Base-by-base conservation (phyloP, 805 yeast species). In the Candida nemodendra region DNA sequence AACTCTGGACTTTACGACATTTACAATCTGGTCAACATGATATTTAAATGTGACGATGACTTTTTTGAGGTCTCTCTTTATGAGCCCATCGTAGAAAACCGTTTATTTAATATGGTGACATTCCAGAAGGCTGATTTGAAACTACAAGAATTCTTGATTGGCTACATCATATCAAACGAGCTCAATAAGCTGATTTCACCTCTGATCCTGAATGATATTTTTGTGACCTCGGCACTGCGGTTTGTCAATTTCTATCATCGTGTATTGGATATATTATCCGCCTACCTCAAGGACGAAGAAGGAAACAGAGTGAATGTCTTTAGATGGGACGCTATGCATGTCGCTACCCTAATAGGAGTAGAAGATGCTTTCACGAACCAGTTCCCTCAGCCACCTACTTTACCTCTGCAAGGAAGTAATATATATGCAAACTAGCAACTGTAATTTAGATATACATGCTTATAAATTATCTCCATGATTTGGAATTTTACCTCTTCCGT, bases 401-500 rank as follows among this genome's bases (percentile, higher is more conserved):
- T n/a, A n/a, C n/a, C n/a, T n/a, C n/a, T n/a, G n/a, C n/a, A n/a
- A n/a, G n/a, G n/a, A n/a, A n/a, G n/a, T n/a, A n/a, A n/a, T n/a
- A n/a, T n/a, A n/a, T n/a, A n/a, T n/a, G n/a, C n/a, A n/a, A n/a
- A n/a, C n/a, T n/a, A n/a, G n/a, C n/a, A n/a, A n/a, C n/a, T n/a
- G n/a, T n/a, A n/a, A n/a, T n/a, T n/a, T n/a, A n/a, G n/a, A n/a
- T n/a, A n/a, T n/a, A n/a, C n/a, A n/a, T n/a, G n/a, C n/a, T n/a
- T n/a, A n/a, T n/a, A n/a, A n/a, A n/a, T n/a, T n/a, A n/a, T n/a
- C n/a, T n/a, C n/a, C n/a, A n/a, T n/a, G n/a, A n/a, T n/a, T n/a
- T 8, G 96, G 96, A 8, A 72, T 56, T 48, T 77, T 69, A 5
- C 96, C 97, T 47, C 97, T 72, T 9, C 97, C 97, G 54, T 89